phyloP scores from a whole-genome alignment of 106 monocot genomes.

The Alisma plantagoaquatica region DNA sequence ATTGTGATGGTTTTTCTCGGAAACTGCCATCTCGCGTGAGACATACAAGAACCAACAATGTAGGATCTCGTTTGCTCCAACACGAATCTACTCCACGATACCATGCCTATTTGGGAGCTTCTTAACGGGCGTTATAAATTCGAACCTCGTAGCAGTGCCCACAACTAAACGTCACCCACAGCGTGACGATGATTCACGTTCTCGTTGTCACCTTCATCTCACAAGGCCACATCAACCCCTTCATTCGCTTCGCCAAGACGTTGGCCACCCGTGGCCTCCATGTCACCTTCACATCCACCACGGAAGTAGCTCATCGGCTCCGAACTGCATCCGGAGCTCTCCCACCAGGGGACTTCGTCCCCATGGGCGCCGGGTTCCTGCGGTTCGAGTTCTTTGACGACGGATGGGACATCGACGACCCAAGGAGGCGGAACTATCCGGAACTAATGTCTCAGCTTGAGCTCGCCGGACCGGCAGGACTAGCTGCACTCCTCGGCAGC shows the following conservation, averaged over 20 bases:
- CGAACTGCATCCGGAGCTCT: constrained; percentile 3
- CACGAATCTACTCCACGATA: too few species aligned
- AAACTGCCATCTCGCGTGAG: too few species aligned
- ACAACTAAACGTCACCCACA: too few species aligned
- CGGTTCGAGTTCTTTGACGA: constrained; percentile 65
- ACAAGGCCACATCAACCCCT: constrained; percentile 74
- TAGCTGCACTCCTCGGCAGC: constrained; percentile 26
- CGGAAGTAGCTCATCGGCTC: constrained; percentile 18
- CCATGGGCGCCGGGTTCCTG: constrained; percentile 42
- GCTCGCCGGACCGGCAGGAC: neutral
- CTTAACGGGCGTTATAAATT: too few species aligned
- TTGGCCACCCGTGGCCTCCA: constrained; percentile 52
- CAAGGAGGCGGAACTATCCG: constrained; percentile 3
- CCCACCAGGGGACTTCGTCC: constrained; percentile 9
- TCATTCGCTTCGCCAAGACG: constrained; percentile 54
- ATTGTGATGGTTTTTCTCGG: too few species aligned
- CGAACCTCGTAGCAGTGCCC: too few species aligned
- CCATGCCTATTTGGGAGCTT: too few species aligned
- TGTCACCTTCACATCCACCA: constrained; percentile 54
- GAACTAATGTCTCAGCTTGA: constrained; percentile 14
- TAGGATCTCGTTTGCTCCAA: too few species aligned
- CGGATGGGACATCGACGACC: constrained; percentile 15
- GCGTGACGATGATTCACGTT: constrained; percentile 30
- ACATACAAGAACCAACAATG: too few species aligned
- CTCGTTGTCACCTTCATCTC: constrained; percentile 48